Evolutionary conservation across 345 rosid genomes (phyloP).

Genomic region (Hibiscus mutabilis): DNA sequence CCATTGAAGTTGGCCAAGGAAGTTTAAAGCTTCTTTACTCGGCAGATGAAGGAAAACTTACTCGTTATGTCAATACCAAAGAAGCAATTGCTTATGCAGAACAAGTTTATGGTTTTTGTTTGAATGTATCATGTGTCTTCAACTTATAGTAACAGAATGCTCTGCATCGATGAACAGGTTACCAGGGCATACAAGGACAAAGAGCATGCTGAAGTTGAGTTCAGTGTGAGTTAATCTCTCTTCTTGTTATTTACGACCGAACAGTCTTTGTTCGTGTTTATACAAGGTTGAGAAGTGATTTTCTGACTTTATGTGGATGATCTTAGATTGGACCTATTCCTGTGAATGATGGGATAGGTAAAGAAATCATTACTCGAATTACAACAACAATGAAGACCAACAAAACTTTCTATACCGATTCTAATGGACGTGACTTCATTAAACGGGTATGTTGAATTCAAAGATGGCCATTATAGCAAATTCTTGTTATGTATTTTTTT

Average conservation of each 20-base stretch:
- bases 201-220: slow-evolving; percentile 88
- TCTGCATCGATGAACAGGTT: slow-evolving; percentile 34
- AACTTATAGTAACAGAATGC: slow-evolving; percentile 15
- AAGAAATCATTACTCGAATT: slow-evolving; percentile 68
- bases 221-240: slow-evolving; percentile 55
- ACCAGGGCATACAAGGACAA: slow-evolving; percentile 81
- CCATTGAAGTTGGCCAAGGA: slow-evolving; percentile 74
- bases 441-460: slow-evolving; percentile 49
- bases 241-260: slow-evolving; percentile 9
- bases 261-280: background rate
- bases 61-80: slow-evolving; percentile 42
- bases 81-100: background rate
- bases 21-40: slow-evolving; percentile 60
- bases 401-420: slow-evolving; percentile 79
- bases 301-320: slow-evolving; percentile 16
- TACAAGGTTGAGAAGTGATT: slow-evolving; percentile 12
- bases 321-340: slow-evolving; percentile 90
- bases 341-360: slow-evolving; percentile 75
- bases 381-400: slow-evolving; percentile 72
- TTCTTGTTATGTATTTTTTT: background rate
- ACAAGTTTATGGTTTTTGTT: background rate
- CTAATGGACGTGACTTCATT: slow-evolving; percentile 91
- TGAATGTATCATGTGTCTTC: background rate
- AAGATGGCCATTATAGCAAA: background rate
- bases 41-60: slow-evolving; percentile 47